Base-by-base conservation (phyloP, 768 basidiomycete species). In the Trametes coccinea region DNA sequence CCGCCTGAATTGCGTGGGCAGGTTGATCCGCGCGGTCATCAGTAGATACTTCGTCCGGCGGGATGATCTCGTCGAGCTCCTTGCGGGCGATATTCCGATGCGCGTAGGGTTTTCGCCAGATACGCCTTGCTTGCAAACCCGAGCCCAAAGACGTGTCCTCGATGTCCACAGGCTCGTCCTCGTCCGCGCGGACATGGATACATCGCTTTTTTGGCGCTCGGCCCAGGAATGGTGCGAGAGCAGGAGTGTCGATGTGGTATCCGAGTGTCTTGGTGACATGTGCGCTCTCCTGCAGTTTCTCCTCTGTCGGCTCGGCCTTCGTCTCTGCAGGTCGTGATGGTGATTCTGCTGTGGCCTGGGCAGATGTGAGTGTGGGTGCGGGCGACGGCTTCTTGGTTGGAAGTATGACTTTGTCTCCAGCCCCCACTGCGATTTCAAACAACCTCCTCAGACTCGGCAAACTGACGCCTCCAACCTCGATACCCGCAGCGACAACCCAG, bases 141-240 rank as follows among this genome's bases (percentile, higher is more conserved):
- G 43, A 48, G 29, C 56, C 51, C 3, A 16, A 37, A 16, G 40
- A 34, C 41, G 2, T 27, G 37, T 50, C 53, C 5, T 67, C 70
- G 0, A 82, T 72, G 54, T 80, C 75, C 34, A 79, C 70, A 1
- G 63, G 29, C 17, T 70, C 70, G 44, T 74, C 71, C 40, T 77
- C 73, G 33, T 74, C 70, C 4, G 46, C 62, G 40, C 75, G 69
- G 9, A 73, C 73, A 37, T 77, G 72, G 59, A 83, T 79, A 22
- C 72, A 70, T 30, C 80, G 76, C 49, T 75, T 75, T 67, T 75
- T 78, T 0, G 78, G 73, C 16, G 71, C 70, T 55, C 77, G 76
- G 7, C 82, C 81, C 34, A 83, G 76, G 66, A 83, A 83, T 5
- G 75, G 79, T 11, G 82, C 82, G 17, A 83, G 75, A 1, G 79